phyloP scores from a whole-genome alignment of 2,329 filamentous ascomycete genomes.

The Magnaporthales sp. region DNA sequence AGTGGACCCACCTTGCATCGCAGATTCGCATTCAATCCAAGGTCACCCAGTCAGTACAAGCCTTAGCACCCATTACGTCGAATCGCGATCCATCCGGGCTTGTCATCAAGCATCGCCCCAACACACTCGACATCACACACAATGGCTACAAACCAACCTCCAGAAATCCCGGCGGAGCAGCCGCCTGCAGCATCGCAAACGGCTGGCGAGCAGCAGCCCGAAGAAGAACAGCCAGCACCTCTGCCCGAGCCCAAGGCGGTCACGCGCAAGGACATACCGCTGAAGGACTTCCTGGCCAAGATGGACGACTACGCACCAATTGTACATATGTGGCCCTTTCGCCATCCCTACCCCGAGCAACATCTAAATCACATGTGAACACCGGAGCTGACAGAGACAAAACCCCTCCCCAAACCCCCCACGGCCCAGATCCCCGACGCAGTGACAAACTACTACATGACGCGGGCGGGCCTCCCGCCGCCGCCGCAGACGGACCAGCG shows the following conservation, averaged over 20 bases:
- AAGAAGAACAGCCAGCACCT: conserved; percentile 6
- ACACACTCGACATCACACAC: neutral
- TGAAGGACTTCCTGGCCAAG: conserved; percentile 88
- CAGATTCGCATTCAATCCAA: neutral
- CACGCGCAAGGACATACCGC: conserved; percentile 80
- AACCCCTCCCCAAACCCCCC: neutral
- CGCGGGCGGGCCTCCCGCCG: conserved; percentile 85
- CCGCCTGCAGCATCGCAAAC: conserved; percentile 7
- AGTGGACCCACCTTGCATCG: neutral
- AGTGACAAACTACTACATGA: conserved; percentile 97
- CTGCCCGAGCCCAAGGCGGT: conserved; percentile 54
- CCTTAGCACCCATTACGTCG: neutral
- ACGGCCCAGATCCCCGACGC: conserved; percentile 84
- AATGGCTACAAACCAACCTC: conserved; percentile 14
- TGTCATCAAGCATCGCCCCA: neutral
- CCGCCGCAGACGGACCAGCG: conserved; percentile 85
- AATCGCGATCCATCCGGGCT: neutral
- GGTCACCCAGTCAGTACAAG: neutral
- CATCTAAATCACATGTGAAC: neutral
- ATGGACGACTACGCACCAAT: conserved; percentile 99
- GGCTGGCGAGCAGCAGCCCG: conserved; percentile 11
- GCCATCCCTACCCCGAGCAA: too few species aligned
- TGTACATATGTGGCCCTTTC: conserved; percentile 37
- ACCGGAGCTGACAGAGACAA: neutral
- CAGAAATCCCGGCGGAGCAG: conserved; percentile 13